Conservation (phyloP, 2,329 filamentous ascomycete genomes). For the Beauveria bassiana region DNA sequence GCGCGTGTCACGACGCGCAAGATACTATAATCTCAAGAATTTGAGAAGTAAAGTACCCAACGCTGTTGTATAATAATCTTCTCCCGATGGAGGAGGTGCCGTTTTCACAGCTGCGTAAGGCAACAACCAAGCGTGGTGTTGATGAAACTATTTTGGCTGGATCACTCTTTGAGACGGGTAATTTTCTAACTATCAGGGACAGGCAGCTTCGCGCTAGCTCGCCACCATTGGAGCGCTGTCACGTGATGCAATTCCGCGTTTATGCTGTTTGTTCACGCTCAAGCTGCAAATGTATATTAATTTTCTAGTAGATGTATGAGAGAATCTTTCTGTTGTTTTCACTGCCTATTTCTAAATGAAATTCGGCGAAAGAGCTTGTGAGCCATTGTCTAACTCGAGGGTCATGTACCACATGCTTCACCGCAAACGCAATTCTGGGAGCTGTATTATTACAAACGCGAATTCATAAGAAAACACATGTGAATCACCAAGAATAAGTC, state of each 20-base stretch:
- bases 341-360: too few relatives aligned
- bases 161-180: slow-evolving; percentile 18
- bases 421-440: rapidly evolving
- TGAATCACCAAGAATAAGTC: too few relatives aligned
- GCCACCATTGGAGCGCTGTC: background rate
- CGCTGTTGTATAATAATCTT: slow-evolving; percentile 8
- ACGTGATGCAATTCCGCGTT: background rate
- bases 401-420: too few relatives aligned
- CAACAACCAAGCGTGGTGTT: slow-evolving; percentile 23
- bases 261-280: background rate
- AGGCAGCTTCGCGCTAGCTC: slow-evolving; percentile 9
- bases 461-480: too few relatives aligned
- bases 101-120: slow-evolving; percentile 22
- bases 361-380: too few relatives aligned
- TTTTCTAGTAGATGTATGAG: too few relatives aligned
- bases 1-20: slow-evolving; percentile 28
- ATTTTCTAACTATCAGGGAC: slow-evolving; percentile 22
- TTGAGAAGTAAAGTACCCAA: slow-evolving; percentile 10
- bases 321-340: too few relatives aligned
- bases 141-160: slow-evolving; percentile 14
- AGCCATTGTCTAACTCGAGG: too few relatives aligned
- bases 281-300: background rate
- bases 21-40: background rate
- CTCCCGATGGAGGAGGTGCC: slow-evolving; percentile 18
- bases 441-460: too few relatives aligned